Conservation (phyloP, 176 grass and related monocot species). For the Puccinellia tenuiflora region DNA sequence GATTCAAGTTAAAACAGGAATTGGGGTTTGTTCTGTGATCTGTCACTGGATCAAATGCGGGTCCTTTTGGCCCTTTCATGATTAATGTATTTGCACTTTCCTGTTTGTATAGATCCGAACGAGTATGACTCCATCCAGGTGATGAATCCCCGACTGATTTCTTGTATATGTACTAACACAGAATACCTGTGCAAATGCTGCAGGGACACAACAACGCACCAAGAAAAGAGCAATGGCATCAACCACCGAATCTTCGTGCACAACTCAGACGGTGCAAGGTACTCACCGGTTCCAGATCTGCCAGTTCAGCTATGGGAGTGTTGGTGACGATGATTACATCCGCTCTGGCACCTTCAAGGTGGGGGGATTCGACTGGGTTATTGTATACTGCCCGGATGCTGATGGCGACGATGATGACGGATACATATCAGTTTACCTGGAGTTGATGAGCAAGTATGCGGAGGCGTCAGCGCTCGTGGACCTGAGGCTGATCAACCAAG, state of each 20-base stretch:
- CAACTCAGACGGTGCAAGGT: not conserved
- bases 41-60: not conserved
- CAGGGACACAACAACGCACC: not conserved
- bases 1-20: not conserved
- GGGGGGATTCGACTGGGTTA: conserved; percentile 10
- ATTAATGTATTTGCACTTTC: not conserved
- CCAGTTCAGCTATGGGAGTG: not conserved
- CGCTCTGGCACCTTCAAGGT: conserved; percentile 1
- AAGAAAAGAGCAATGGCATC: not conserved
- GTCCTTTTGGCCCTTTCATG: not conserved
- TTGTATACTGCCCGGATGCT: conserved; percentile 15
- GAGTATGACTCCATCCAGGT: not conserved
- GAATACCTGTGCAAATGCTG: not conserved
- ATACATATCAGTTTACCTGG: conserved; percentile 9
- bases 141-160: not conserved
- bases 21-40: not conserved
- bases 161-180: not conserved
- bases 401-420: not conserved
- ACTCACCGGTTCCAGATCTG: conserved; percentile 21
- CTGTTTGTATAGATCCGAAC: not conserved
- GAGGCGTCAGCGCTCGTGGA: not conserved
- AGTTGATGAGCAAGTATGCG: not conserved
- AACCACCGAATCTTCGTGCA: not conserved
- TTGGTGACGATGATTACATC: not conserved
- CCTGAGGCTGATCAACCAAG: conserved; percentile 14